Evolutionary conservation across 176 grass and related monocot species (phyloP), one percentile per base, ranked within the genome.

Genomic region (Alopecurus myosuroides): DNA sequence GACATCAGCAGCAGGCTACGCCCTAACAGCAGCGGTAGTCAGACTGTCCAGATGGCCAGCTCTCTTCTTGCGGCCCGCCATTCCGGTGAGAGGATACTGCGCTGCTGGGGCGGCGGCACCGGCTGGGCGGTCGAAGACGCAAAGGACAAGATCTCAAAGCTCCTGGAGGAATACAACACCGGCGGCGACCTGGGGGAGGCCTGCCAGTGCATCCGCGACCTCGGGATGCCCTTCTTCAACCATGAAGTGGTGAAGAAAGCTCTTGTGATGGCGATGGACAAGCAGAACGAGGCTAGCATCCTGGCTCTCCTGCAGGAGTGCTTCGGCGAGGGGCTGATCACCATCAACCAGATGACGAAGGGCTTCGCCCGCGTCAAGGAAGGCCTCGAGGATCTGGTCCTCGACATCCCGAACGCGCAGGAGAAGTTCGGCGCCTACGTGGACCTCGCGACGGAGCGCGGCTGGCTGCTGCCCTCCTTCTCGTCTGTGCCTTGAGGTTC

Each of bases 161-260:
- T 97, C 44, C 58, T 97, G 12, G 94, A 97, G 68, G 94, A 97
- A 39, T 97, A 94, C 86, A 86, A 45, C 77, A 87, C 79, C 20
- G 94, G 91, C 3, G 91, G 94, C 0, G 89, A 97, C 51, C 88
- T 92, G 56, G 66, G 71, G 31, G 91, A 97, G 64, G 94, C 94
- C 39, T 97, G 94, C 81, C 88, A 76, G 35, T 97, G 94, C 87
- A 94, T 97, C 64, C 91, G 91, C 25, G 91, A 97, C 25, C 83
- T 97, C 5, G 91, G 86, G 28, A 94, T 89, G 91, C 94, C 94
- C 41, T 97, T 97, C 74, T 97, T 97, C 88, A 94, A 97, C 86
- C 94, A 97, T 60, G 94, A 97, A 79, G 94, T 97, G 67, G 94
- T 97, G 57, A 97, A 97, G 77, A 94, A 88, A 80, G 87, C 94